These are phyloP conservation scores for Bruguiera sexangula DNA, from an alignment of 345 rosid species.

Conservation along the genomic window DNA sequence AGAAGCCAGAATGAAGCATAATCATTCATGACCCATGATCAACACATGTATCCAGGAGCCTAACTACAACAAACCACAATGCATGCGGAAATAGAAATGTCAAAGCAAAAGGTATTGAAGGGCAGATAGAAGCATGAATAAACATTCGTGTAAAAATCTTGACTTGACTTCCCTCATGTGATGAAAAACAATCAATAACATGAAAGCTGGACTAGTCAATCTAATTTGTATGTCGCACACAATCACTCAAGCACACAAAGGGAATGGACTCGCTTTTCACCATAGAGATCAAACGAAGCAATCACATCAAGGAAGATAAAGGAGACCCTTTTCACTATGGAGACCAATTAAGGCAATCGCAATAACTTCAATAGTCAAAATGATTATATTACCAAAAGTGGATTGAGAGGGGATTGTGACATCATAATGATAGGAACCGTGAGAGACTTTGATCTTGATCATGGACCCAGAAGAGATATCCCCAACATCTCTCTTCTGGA, in stretches of 20 bases:
- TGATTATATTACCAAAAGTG: conserved; percentile 34
- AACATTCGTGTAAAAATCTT: neutral
- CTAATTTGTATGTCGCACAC: neutral
- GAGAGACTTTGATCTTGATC: conserved; percentile 46
- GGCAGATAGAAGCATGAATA: no score
- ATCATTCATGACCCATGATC: neutral
- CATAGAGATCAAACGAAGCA: no score
- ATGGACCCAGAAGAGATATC: conserved; percentile 28
- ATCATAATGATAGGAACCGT: conserved; percentile 37
- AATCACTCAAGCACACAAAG: no score
- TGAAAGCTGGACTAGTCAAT: neutral
- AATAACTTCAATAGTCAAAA: neutral
- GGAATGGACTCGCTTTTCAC: no score
- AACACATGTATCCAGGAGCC: neutral
- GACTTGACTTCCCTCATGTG: neutral
- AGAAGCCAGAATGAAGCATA: neutral
- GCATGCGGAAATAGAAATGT: no score
- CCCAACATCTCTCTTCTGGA: conserved; percentile 40
- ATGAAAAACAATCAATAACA: neutral
- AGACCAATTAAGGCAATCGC: neutral
- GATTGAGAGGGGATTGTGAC: conserved; percentile 38
- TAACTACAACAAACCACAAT: no score
- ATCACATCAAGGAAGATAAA: no score
- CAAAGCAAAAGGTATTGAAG: no score
- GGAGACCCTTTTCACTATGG: neutral